These are phyloP conservation scores for Arthrobotrys sinensis DNA, from an alignment of 2,329 filamentous ascomycete genomes.

Conservation along the genomic window DNA sequence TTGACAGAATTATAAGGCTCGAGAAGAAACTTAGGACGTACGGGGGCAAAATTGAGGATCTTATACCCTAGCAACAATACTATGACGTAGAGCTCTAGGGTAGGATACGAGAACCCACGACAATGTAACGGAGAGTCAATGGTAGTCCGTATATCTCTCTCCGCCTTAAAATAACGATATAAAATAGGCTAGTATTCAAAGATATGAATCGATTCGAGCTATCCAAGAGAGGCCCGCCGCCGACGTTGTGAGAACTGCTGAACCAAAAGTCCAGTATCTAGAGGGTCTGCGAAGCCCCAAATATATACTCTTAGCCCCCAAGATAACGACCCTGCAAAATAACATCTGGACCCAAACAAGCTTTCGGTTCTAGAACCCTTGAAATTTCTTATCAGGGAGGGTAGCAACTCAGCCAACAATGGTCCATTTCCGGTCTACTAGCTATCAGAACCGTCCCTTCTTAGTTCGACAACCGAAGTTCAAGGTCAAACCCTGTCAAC, in stretches of 20 bases:
- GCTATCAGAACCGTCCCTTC: conserved; percentile 14
- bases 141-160: too few relatives aligned
- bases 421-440: conserved; percentile 27
- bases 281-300: conserved; percentile 2
- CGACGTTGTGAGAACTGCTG: too few relatives aligned
- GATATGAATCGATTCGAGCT: neutral
- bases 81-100: too few relatives aligned
- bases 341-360: conserved; percentile 24
- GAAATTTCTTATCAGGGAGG: neutral
- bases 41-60: too few relatives aligned
- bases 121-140: too few relatives aligned
- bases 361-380: conserved; percentile 42
- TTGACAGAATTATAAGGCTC: too few relatives aligned
- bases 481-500: conserved; percentile 19
- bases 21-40: too few relatives aligned
- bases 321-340: conserved; percentile 3
- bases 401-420: conserved; percentile 7
- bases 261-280: too few relatives aligned
- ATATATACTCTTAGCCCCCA: conserved; percentile 24
- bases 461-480: conserved; percentile 19
- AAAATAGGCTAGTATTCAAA: neutral
- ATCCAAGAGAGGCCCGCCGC: neutral
- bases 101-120: too few relatives aligned
- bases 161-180: neutral
- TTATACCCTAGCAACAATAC: too few relatives aligned